Evolutionary conservation across 2,329 filamentous ascomycete genomes (phyloP).

Genomic region (Stenocarpella maydis): DNA sequence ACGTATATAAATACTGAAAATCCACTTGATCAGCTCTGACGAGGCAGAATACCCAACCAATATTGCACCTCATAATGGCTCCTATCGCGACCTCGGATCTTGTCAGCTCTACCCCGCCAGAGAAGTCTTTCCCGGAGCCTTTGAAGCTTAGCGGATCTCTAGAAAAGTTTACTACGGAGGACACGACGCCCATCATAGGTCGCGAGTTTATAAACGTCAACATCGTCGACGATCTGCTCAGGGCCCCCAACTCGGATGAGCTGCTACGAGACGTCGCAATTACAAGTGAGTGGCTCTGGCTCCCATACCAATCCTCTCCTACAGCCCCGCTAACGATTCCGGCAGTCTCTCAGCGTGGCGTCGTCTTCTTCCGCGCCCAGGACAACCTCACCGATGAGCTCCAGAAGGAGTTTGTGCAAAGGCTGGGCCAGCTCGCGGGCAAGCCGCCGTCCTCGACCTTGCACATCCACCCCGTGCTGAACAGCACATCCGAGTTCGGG

Average conservation of each 20-base stretch:
- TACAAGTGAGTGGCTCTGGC: slow-evolving; percentile 13
- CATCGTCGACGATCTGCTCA: slow-evolving; percentile 34
- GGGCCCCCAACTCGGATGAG: slow-evolving; percentile 28
- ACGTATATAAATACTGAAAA: background rate
- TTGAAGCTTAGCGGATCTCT: slow-evolving; percentile 29
- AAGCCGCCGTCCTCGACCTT: slow-evolving; percentile 56
- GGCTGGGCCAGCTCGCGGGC: slow-evolving; percentile 57
- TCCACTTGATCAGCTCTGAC: background rate
- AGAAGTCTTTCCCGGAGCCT: slow-evolving; percentile 28
- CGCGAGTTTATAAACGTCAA: slow-evolving; percentile 33
- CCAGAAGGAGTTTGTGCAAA: slow-evolving; percentile 56
- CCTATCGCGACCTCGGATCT: slow-evolving; percentile 27
- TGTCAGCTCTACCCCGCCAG: slow-evolving; percentile 11
- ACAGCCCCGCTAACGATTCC: background rate
- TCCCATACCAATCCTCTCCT: no score
- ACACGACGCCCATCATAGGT: slow-evolving; percentile 33
- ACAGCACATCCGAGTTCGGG: slow-evolving; percentile 50
- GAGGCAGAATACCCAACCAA: background rate
- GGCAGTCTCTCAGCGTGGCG: slow-evolving; percentile 57
- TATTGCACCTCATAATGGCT: slow-evolving; percentile 12
- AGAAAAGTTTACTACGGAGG: slow-evolving; percentile 30
- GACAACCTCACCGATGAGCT: slow-evolving; percentile 53
- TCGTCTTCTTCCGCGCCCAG: slow-evolving; percentile 60
- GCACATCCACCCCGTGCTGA: slow-evolving; percentile 57
- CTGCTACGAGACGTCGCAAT: slow-evolving; percentile 33